Conservation (phyloP, 2,329 filamentous ascomycete species). For the Reticulascus tulasneorum region DNA sequence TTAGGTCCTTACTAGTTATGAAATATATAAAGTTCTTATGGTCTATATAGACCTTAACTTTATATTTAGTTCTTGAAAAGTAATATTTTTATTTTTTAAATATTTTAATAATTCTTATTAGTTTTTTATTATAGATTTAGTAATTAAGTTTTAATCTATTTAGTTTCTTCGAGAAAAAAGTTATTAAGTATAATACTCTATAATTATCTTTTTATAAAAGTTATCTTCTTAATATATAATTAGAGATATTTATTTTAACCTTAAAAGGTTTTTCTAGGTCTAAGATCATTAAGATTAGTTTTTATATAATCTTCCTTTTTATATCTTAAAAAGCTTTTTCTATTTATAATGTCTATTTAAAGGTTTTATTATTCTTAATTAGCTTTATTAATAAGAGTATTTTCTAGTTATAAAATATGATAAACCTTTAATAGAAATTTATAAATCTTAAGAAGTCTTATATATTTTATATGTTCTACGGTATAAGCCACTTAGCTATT, state of each 20-base stretch:
- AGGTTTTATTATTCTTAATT: too few species aligned
- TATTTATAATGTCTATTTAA: too few species aligned
- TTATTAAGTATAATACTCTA: too few species aligned
- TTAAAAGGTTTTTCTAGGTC: too few species aligned
- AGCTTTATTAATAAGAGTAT: background rate
- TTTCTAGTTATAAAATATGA: background rate
- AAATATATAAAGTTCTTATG: slow-evolving; percentile 8
- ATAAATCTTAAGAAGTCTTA: background rate
- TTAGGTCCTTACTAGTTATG: slow-evolving; percentile 4
- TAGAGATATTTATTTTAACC: too few species aligned
- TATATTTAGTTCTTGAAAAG: background rate
- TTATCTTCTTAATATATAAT: too few species aligned
- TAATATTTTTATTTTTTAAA: slow-evolving; percentile 1
- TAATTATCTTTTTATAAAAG: too few species aligned
- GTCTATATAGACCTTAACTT: slow-evolving; percentile 1
- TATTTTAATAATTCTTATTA: slow-evolving; percentile 3
- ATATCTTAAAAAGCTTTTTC: too few species aligned
- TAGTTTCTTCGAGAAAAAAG: background rate
- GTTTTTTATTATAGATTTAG: too few species aligned
- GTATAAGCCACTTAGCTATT: background rate
- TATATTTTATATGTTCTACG: background rate
- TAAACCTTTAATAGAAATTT: background rate
- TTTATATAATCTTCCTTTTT: background rate
- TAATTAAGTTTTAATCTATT: background rate
- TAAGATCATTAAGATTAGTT: too few species aligned